phyloP scores from a whole-genome alignment of 257 asterid species.

The Solanum virginianum region DNA sequence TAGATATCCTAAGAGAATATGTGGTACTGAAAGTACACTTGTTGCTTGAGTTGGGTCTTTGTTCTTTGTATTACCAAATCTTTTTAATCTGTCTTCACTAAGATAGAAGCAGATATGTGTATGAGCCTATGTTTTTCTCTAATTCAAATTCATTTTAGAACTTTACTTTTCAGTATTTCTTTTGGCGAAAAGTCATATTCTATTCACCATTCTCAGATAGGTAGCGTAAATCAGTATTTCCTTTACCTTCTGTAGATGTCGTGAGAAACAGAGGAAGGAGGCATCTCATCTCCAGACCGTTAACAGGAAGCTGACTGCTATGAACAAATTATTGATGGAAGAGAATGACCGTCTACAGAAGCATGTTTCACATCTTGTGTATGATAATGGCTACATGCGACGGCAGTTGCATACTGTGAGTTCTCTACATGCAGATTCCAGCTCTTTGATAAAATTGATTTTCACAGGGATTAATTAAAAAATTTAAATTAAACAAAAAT shows the following conservation, averaged over 20 bases:
- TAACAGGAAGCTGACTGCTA: constrained; percentile 75
- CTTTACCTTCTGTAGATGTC: constrained; percentile 40
- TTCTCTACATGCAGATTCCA: neutral
- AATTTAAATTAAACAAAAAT: neutral
- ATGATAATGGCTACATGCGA: constrained; percentile 80
- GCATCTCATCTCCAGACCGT: constrained; percentile 75
- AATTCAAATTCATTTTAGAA: neutral
- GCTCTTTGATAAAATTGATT: neutral
- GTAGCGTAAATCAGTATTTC: neutral
- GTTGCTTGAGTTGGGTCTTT: neutral
- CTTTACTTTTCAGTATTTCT: neutral
- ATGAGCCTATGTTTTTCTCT: neutral
- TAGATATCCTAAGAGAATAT: neutral
- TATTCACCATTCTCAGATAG: neutral
- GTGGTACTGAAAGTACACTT: neutral
- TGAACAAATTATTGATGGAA: constrained; percentile 93
- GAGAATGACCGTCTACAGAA: constrained; percentile 92
- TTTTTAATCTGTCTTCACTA: neutral
- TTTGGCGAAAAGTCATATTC: neutral
- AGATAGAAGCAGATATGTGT: neutral
- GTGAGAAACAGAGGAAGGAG: constrained; percentile 90
- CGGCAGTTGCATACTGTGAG: constrained; percentile 69
- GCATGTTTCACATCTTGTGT: constrained; percentile 82
- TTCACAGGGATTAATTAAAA: neutral
- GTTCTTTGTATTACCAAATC: neutral